Base-by-base conservation (phyloP, 2,329 filamentous ascomycete species). In the Alternaria brassicicola region DNA sequence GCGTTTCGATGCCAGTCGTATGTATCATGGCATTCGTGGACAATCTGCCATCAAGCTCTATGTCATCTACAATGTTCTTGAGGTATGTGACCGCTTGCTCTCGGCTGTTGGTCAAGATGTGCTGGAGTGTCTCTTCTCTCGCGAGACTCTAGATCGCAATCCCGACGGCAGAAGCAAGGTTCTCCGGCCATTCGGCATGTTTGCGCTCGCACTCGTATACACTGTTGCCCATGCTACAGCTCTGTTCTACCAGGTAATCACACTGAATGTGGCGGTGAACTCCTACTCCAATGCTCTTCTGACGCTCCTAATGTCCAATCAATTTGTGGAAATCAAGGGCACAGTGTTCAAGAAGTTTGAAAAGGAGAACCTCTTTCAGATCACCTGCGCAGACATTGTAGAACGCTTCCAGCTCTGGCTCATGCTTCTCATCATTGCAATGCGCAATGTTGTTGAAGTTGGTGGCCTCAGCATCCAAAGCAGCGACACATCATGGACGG, bases 321-420 rank as follows among this genome's bases (percentile, higher is more conserved):
- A 99, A 73, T 99, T 99, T 70, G 95, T 99, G 41, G 95, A 99
- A 79, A 97, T 99, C 82, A 99, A 99, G 74, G 92, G 92, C 60
- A 96, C 93, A 0, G 96, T 99, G 1, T 99, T 99, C 83, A 98
- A 99, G 81, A 95, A 94, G 60, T 96, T 98, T 63, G 95, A 99
- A 70, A 98, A 97, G 76, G 95, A 99, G 73, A 98, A 97, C 65
- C 82, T 97, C 0, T 99, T 99, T 74, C 95, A 99, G 76, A 84
- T 99, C 13, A 96, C 94, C 0, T 99, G 95, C 66, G 94, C 95
- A 4, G 95, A 99, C 74, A 89, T 99, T 31, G 95, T 99, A 2
- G 95, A 99, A 78, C 88, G 95, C 1, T 99, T 99, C 70, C 95
- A 99, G 72, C 85, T 99, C 2, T 98, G 94, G 92, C 86, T 99